These are phyloP conservation scores for Nannochloropsis gaditana DNA, from an alignment of 108 stramenopile species.

Conservation along the genomic window DNA sequence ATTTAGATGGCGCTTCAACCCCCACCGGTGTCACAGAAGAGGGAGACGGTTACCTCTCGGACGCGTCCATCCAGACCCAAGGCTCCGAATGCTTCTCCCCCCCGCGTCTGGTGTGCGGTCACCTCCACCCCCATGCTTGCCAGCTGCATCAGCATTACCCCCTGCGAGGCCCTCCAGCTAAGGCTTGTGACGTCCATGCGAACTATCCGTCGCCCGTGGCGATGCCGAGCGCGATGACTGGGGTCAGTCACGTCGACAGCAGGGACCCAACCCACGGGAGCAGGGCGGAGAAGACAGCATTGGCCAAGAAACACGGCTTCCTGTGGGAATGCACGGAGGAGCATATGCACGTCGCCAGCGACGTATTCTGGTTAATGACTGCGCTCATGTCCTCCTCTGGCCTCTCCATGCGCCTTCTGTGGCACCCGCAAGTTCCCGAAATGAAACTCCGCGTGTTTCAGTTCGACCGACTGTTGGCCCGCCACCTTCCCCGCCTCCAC, in stretches of 20 bases:
- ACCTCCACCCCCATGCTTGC: neutral
- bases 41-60: neutral
- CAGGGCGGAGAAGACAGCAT: neutral
- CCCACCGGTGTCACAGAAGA: neutral
- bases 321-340: neutral
- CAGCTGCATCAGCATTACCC: neutral
- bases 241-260: no score
- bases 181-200: no score
- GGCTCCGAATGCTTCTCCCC: slow-evolving; percentile 4
- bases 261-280: no score
- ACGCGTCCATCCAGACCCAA: neutral
- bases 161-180: neutral
- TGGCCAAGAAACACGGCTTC: slow-evolving; percentile 6
- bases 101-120: neutral
- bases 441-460: slow-evolving; percentile 45
- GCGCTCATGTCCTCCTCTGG: slow-evolving; percentile 30
- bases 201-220: no score
- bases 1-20: neutral
- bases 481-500: slow-evolving; percentile 42
- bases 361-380: slow-evolving; percentile 42
- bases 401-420: slow-evolving; percentile 36
- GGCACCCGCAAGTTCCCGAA: slow-evolving; percentile 40
- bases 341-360: slow-evolving; percentile 29
- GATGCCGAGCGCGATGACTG: no score
- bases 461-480: slow-evolving; percentile 47